These are phyloP conservation scores for Citropsis articulata DNA, from an alignment of 345 rosid species.

Conservation along the genomic window DNA sequence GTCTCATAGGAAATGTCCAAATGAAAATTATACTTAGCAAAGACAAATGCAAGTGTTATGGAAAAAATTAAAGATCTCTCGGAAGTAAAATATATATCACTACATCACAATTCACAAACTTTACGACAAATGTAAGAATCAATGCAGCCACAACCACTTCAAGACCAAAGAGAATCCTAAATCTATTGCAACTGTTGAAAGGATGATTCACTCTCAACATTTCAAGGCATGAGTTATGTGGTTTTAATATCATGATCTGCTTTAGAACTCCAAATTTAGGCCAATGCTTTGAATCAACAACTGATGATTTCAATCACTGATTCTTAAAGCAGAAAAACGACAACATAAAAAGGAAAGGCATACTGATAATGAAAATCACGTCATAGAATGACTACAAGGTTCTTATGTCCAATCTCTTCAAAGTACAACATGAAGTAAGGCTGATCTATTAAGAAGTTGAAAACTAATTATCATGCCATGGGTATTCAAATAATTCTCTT, in stretches of 20 bases:
- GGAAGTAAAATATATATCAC: not conserved
- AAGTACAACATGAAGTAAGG: not conserved
- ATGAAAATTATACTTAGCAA: slow-evolving; percentile 9
- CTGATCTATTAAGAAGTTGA: not conserved
- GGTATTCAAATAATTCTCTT: not conserved
- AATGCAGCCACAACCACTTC: not conserved
- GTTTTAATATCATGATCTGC: not conserved
- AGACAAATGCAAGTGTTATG: not conserved
- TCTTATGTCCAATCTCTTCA: not conserved
- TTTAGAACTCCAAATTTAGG: not conserved
- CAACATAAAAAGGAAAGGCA: not conserved
- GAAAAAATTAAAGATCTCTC: not conserved
- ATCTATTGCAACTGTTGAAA: not conserved
- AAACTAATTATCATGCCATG: not conserved
- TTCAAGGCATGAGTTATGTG: not conserved
- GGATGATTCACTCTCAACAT: not conserved
- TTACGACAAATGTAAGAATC: not conserved
- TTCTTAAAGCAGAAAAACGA: not conserved
- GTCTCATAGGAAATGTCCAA: slow-evolving; percentile 18
- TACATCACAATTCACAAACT: not conserved
- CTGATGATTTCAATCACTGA: not conserved
- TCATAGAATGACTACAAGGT: not conserved
- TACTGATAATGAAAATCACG: slow-evolving; percentile 1
- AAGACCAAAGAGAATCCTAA: not conserved
- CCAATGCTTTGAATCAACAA: not conserved